phyloP scores from a whole-genome alignment of 306 rosid genomes.

The Ammopiptanthus mongolicus region DNA sequence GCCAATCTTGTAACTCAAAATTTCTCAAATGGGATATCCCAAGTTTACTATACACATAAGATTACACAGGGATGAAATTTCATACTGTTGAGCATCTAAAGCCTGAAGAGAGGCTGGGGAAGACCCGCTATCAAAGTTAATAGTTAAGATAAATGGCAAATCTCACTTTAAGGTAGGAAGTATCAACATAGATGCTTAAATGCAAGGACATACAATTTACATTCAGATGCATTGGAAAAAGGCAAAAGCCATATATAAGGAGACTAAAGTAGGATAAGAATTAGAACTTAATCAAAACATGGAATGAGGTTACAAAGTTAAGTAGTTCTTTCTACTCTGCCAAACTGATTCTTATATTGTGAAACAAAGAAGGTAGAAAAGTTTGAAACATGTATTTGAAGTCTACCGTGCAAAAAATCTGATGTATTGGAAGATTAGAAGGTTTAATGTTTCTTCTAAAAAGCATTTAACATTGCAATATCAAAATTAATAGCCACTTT shows the following conservation, averaged over 20 bases:
- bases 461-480: not conserved
- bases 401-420: constrained; percentile 1
- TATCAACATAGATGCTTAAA: not conserved
- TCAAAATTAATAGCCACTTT: constrained; percentile 1
- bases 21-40: constrained; percentile 1
- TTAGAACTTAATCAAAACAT: not conserved
- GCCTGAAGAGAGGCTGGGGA: not conserved
- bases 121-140: not conserved
- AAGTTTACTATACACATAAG: not conserved
- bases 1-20: not conserved
- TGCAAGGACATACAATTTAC: not conserved
- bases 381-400: not conserved
- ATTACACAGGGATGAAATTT: not conserved
- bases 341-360: not conserved
- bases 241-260: not conserved
- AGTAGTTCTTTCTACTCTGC: constrained; percentile 5
- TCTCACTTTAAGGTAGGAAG: not conserved
- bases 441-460: constrained; percentile 3
- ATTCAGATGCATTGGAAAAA: not conserved
- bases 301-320: not conserved
- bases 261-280: not conserved
- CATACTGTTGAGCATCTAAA: not conserved
- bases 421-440: not conserved
- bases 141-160: not conserved
- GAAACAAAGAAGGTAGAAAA: not conserved